Base-by-base conservation (phyloP, 1,284 basidiomycete species). In the Volvariella surrecta region DNA sequence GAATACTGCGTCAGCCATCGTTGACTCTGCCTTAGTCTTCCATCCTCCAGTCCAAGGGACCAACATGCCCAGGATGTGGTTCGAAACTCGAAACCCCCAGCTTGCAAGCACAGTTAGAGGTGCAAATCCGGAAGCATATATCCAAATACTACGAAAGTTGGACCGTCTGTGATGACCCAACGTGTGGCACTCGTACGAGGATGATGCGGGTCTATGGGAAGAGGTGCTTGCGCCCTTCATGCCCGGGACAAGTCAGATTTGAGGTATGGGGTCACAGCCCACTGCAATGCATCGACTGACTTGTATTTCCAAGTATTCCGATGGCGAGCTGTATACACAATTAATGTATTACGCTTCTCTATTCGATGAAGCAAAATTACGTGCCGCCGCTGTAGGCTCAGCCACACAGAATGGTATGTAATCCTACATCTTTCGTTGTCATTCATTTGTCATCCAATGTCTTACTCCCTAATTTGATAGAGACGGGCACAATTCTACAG, bases 201-300 rank as follows among this genome's bases (percentile, higher is more conserved):
- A 85, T 82, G 73, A 92, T 96, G 82, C 74, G 88, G 34, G 91
- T 98, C 0, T 96, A 94, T 60, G 91, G 91, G 6, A 75, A 80
- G 37, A 70, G 82, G 40, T 97, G 93, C 58, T 61, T 93, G 47
- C 73, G 73, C 38, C 63, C 63, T 8, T 76, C 67, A 15, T 96
- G 93, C 61, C 68, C 58, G 44, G 89, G 89, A 0, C 69, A 59
- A 3, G 82, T 89, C 39, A 55, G 71, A 11, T 82, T 89, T 49
- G 89, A 93, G 74, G 89, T 89, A 54, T 39, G 76, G 65, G 22
- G 3, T 13, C 32, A 10, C 11, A 22, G 6, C 31, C n/a, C 1
- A 4, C 10, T 11, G 9, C 30, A 31, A 31, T 31, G 9, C 9
- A 32, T 15, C 6, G 8, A 30, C 18, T n/a, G 28, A 6, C 30